Evolutionary conservation across 148 eudicot genomes (phyloP), one percentile per base, ranked within the genome.

Genomic region (Amaranthus palmeri): DNA sequence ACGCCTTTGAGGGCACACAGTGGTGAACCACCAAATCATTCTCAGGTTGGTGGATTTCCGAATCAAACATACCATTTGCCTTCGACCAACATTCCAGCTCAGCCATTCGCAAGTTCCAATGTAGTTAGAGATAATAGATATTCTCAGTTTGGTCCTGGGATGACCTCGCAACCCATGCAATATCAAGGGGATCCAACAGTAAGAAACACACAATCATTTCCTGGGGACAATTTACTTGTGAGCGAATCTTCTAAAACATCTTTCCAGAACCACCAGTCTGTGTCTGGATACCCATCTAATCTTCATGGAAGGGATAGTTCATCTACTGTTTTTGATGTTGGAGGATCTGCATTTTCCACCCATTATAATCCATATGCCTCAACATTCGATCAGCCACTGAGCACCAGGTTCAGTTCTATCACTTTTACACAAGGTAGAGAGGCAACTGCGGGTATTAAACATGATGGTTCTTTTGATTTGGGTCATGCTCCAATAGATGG

Each of bases 351-450:
- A 82, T 76, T 89, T 65, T 25, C 88, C 68, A 76, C 79, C 50
- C 88, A 91, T 81, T 87, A 84, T 79, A 91, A 89, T 81, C 97
- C 98, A 45, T 93, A 81, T 84, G 92, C 96, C 60, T 93, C 98
- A 68, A 89, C 91, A 54, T 89, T 88, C 81, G 91, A 95, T 75
- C 86, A 84, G 83, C 98, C 98, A n/a, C 62, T 85, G 54, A 83
- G 79, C 76, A 78, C 91, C 70, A 85, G 88, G 69, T 85, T 89
- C 74, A 80, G 80, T 66, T 84, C 91, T n/a, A 77, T 76, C 81
- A 72, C 78, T 72, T 73, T 81, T 65, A 74, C 73, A n/a, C 77
- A 69, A 72, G 90, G 82, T 59, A 83, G 78, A 18, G 89, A 81
- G 54, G 61, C 69, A 62, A 54, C 83, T 59, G 46, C 54, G 68